phyloP scores from a whole-genome alignment of 1,284 basidiomycete genomes.

The Phellinidium pouzarii region DNA sequence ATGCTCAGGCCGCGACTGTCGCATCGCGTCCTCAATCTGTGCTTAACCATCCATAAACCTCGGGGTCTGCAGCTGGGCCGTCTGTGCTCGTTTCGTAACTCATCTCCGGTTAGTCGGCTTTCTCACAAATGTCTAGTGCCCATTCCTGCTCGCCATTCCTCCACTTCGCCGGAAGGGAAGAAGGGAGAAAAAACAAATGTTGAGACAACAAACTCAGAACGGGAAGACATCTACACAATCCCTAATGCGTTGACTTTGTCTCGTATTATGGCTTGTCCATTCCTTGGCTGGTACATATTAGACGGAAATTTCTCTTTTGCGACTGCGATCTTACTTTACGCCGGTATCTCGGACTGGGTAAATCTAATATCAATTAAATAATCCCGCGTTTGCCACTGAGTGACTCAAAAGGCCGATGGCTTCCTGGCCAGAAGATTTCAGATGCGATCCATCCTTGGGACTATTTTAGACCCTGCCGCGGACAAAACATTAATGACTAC shows the following conservation, averaged over 20 bases:
- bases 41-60: neutral
- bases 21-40: neutral
- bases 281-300: constrained; percentile 90
- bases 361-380: neutral
- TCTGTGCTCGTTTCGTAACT: neutral
- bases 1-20: neutral
- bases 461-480: constrained; percentile 93
- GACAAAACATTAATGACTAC: constrained; percentile 97
- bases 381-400: neutral
- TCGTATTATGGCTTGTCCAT: constrained; percentile 82
- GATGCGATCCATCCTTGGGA: constrained; percentile 85
- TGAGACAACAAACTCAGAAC: constrained; percentile 22
- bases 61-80: neutral
- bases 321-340: constrained; percentile 78
- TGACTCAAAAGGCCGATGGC: constrained; percentile 68
- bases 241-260: constrained; percentile 89
- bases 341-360: constrained; percentile 88
- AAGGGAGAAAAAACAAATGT: neutral
- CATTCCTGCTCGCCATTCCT: neutral
- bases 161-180: neutral
- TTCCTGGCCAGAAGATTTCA: constrained; percentile 83
- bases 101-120: neutral
- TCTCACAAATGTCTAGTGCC: neutral
- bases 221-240: constrained; percentile 92
- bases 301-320: constrained; percentile 76